Percentiles rank a stretch among this genome's conserved stretches.
These are phyloP conservation scores for Fraxinus americana DNA, from an alignment of 257 asterid genomes.

Conservation along the genomic window DNA sequence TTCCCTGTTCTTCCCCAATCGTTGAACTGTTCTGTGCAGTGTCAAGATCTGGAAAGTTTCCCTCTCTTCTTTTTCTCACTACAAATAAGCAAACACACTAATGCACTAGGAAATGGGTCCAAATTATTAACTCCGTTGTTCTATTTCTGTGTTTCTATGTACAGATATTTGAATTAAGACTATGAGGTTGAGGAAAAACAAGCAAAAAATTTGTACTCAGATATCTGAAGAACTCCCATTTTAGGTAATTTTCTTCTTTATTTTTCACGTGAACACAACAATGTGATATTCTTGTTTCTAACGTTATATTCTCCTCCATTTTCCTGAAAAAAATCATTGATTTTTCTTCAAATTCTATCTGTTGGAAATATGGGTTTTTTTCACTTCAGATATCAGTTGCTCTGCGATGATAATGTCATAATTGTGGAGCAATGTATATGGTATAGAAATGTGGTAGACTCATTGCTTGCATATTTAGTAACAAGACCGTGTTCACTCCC, in stretches of 20 bases:
- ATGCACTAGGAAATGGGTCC: neutral
- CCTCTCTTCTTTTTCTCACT: neutral
- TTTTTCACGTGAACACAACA: neutral
- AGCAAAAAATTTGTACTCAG: constrained; percentile 5
- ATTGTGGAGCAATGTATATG: constrained; percentile 28
- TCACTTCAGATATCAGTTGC: neutral
- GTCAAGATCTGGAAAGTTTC: neutral
- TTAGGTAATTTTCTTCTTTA: constrained; percentile 29
- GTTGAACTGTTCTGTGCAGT: neutral
- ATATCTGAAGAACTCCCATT: constrained; percentile 33
- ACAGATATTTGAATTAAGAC: neutral
- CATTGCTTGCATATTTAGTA: constrained; percentile 13
- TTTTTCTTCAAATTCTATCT: constrained; percentile 16
- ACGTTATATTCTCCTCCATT: neutral
- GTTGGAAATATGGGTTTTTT: constrained; percentile 16
- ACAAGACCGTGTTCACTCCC: neutral
- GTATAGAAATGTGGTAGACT: neutral
- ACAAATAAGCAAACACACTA: neutral
- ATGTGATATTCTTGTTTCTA: neutral
- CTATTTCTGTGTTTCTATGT: neutral
- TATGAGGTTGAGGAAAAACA: neutral
- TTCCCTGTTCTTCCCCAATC: neutral
- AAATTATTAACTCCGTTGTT: neutral
- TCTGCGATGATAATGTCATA: constrained; percentile 2
- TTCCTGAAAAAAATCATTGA: neutral